A percentile compares a stretch with the other conserved stretches of the same genome.
phyloP scores from a whole-genome alignment of 192 early-diverging fungal species.

The Borealophlyctis nickersoniae region DNA sequence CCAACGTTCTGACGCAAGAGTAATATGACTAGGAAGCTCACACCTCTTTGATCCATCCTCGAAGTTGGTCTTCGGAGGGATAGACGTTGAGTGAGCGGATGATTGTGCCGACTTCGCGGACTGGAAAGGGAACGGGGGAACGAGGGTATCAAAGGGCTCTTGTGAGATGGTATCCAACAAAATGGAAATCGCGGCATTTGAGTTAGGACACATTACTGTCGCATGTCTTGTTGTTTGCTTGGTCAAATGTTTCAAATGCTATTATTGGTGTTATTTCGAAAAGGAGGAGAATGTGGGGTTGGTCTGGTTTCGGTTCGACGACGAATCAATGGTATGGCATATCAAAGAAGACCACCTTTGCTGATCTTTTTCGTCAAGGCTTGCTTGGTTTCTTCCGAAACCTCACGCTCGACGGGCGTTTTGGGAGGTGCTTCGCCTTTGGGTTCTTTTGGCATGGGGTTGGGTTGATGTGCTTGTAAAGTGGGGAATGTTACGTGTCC shows the following conservation, averaged over 20 bases:
- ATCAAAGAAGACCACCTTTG: conserved; percentile 9
- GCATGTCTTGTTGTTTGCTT: conserved; percentile 43
- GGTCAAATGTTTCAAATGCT: conserved; percentile 53
- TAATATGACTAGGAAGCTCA: neutral
- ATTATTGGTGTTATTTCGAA: neutral
- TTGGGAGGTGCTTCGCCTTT: conserved; percentile 5
- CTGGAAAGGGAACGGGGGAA: conserved; percentile 13
- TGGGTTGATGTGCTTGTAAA: too few species aligned
- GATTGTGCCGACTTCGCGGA: conserved; percentile 51
- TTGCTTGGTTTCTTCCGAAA: conserved; percentile 17
- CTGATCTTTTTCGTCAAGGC: conserved; percentile 23
- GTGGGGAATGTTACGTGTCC: too few species aligned
- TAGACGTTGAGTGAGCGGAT: conserved; percentile 47
- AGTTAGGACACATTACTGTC: conserved; percentile 27
- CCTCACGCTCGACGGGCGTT: conserved; percentile 1
- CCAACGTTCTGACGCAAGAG: neutral
- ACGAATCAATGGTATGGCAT: neutral
- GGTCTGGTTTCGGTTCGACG: neutral
- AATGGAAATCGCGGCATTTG: neutral
- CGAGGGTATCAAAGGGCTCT: too few species aligned
- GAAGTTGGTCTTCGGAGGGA: conserved; percentile 46
- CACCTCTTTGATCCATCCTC: conserved; percentile 46
- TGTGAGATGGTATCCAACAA: neutral
- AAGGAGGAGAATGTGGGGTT: neutral
- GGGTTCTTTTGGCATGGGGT: conserved; percentile 15